Base-by-base conservation (phyloP, 192 early-diverging fungal species). In the Mortierella antarctica region DNA sequence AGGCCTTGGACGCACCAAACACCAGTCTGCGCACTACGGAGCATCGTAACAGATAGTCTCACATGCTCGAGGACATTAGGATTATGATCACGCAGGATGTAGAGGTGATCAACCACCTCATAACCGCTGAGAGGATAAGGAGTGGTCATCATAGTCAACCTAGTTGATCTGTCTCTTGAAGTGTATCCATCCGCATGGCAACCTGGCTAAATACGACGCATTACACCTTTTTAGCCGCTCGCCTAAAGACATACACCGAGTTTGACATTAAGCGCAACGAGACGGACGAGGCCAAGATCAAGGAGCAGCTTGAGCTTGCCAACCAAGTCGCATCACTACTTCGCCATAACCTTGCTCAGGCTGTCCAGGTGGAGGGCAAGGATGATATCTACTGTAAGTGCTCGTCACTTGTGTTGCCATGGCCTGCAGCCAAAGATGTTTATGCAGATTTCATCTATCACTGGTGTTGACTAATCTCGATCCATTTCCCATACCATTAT, bases 341-440 rank as follows among this genome's bases (percentile, higher is more conserved):
- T 42, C 77, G 77, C 48, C 77, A 80, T 31, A 80, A 80, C 70
- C 70, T 80, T 13, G 77, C 77, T 10, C 77, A 80, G 62, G 77
- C 77, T n/a, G 77, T 80, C 47, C 49, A 53, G n/a, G 49, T 67
- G 11, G 77, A 80, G 7, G 70, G 70, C 57, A 42, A 52, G 5
- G 21, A 44, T 0, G 64, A 79, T 44, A 18, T 79, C 13, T 79
- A 70, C 51, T 71, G 73, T 76, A 74, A 46, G 73, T 46, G 23
- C 39, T 21, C 42, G 41, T 63, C 20, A 63, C 5, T 62, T 53
- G 23, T 54, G 18, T 45, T 63, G 3, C 31, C 4, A 57, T 31
- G 39, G 20, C 39, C 39, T 21, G 50, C 12, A 51, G 50, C n/a
- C 50, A 51, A 4, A 31, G 31, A 31, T 31, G 31, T 31, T 31